A percentile compares a stretch with the other conserved stretches of the same genome.
These are phyloP conservation scores for Hepatocystis sp. DNA, from an alignment of 169 alveolate species.

Conservation along the genomic window DNA sequence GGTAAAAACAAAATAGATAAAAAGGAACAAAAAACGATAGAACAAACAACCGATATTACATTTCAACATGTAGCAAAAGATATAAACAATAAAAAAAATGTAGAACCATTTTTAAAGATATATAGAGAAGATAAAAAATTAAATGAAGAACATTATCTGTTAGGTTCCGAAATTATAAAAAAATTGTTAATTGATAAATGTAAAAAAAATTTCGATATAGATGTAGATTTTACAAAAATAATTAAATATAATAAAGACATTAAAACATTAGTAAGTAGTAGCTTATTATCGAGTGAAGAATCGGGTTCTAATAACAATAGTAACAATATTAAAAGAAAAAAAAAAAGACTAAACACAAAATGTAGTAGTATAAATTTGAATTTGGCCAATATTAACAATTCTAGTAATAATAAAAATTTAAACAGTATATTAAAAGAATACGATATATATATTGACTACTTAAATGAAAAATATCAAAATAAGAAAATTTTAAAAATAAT, in stretches of 20 bases:
- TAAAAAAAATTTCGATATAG: conserved; percentile 47
- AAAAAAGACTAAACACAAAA: too few species aligned
- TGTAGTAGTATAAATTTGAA: too few species aligned
- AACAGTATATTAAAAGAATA: conserved; percentile 35
- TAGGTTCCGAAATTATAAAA: conserved; percentile 65
- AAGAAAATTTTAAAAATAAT: conserved; percentile 34
- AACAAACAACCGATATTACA: background rate
- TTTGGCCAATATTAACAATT: too few species aligned
- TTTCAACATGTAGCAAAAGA: too few species aligned
- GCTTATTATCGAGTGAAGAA: too few species aligned
- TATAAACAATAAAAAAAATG: too few species aligned
- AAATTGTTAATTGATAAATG: conserved; percentile 55
- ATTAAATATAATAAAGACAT: conserved; percentile 1
- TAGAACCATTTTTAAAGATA: too few species aligned
- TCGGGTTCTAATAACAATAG: too few species aligned
- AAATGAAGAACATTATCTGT: conserved; percentile 30
- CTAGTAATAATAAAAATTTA: conserved; percentile 13
- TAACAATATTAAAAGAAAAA: background rate
- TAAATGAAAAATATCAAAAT: conserved; percentile 52
- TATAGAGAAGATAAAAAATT: too few species aligned
- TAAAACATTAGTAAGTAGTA: too few species aligned
- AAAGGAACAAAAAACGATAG: conserved; percentile 23
- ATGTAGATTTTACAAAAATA: conserved; percentile 13
- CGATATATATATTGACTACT: conserved; percentile 13
- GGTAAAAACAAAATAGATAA: conserved; percentile 3